Evolutionary conservation across 2,329 filamentous ascomycete species (phyloP), one percentile per base, ranked within the genome.

Genomic region (Penicillium brevicompactum): DNA sequence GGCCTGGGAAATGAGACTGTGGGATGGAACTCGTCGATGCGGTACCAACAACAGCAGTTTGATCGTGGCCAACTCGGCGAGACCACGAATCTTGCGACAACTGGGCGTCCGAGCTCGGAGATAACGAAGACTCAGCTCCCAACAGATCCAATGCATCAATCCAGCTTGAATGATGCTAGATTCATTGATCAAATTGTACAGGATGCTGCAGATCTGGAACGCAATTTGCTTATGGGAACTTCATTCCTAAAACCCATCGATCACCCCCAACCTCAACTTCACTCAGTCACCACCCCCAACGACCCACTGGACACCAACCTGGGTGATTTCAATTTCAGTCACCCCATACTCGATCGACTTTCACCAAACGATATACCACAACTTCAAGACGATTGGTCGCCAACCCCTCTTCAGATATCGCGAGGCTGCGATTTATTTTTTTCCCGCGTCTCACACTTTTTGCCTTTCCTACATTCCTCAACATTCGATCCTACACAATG

Each of bases 381-480:
- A 21, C 53, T 62, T 30, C 62, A 66, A 14, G 65, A 68, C 21
- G 57, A 67, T 40, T 76, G 70, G 72, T 63, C 50, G 41, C 73
- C 70, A 3, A 72, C 71, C 1, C 13, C 58, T 0, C 38, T 48
- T 2, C 74, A 77, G 57, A 62, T 73, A 16, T 49, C 54, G 16
- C 62, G 60, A 5, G 75, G 74, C 5, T 68, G 68, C 51, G 57
- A 66, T 6, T 58, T 77, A 10, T 77, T 70, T 57, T 77, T 77
- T 49, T 46, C 49, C 3, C 68, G 75, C 51, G 60, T 76, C 22
- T 70, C 74, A 13, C 65, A 68, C 18, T 76, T 74, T 24, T 51
- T 77, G 4, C 73, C 74, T 1, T 75, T 78, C 40, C 57, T 78
- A 31, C 71, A 74, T 59, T 60, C 61, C 49, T 61, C 70, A 8